Evolutionary conservation across 805 yeast species (phyloP), one percentile per base, ranked within the genome.

Genomic region (Candida piceae): DNA sequence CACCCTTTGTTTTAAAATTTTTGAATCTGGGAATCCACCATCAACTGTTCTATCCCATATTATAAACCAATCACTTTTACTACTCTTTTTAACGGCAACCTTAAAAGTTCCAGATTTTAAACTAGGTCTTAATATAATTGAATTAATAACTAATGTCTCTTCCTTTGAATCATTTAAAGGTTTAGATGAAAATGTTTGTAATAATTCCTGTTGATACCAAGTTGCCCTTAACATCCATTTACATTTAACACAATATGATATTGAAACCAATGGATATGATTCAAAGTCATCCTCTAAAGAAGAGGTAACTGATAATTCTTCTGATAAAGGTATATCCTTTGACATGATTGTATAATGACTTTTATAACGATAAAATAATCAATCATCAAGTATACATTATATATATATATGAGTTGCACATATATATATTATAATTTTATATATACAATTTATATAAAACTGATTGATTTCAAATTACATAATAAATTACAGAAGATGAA

Each of bases 21-120:
- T 88, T 13, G 90, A 76, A 55, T 88, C 96, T 0, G 96, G 96
- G 56, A 87, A 87, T 23, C 96, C 95, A 24, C 76, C 84, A 35
- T 75, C 62, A 11, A 42, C 45, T 13, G 60, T 66, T n/a, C 88
- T 62, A 46, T 80, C 85, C 86, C 86, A 80, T 5, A 80, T 42
- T 1, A 60, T 58, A 15, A 57, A 58, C 40, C 59, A 54, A 7
- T 53, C 65, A 2, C 60, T 53, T 5, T 34, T 13, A 7, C 25
- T 40, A 9, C 45, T 39, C 16, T 52, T 59, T 42, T 69, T 67
- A 39, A 80, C 69, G 15, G 66, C 63, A 13, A 89, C 74, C 38
- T 69, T 66, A 53, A 87, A 87, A 5, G 76, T 74, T 9, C 78
- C 94, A 27, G 69, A 52, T 38, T 61, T 52, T 45, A 58, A 35